Evolutionary conservation across 2,329 filamentous ascomycete genomes (phyloP).

Genomic region (Verticillium klebahnii): DNA sequence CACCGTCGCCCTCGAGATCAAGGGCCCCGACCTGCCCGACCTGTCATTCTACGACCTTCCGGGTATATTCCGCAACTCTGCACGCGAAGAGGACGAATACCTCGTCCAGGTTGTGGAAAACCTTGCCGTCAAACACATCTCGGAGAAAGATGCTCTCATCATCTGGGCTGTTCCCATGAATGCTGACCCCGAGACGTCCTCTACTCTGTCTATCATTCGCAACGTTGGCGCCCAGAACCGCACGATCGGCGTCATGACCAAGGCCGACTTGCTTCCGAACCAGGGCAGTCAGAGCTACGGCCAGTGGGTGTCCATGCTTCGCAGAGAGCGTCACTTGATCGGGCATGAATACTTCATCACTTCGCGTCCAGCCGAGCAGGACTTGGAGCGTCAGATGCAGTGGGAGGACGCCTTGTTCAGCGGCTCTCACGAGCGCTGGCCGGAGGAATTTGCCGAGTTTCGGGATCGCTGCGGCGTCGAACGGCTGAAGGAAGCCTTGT

Average conservation of each 20-base stretch:
- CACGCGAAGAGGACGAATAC: slow-evolving; percentile 59
- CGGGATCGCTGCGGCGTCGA: slow-evolving; percentile 48
- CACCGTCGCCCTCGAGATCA: slow-evolving; percentile 71
- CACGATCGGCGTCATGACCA: slow-evolving; percentile 76
- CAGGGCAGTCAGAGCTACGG: slow-evolving; percentile 38
- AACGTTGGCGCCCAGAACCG: slow-evolving; percentile 50
- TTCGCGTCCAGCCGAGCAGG: slow-evolving; percentile 56
- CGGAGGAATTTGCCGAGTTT: slow-evolving; percentile 40
- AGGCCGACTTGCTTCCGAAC: slow-evolving; percentile 66
- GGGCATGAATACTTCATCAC: slow-evolving; percentile 78
- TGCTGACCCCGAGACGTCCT: slow-evolving; percentile 71
- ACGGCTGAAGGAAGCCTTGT: slow-evolving; percentile 47
- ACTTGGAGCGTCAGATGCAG: slow-evolving; percentile 44
- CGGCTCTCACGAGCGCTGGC: slow-evolving; percentile 37
- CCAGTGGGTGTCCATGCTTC: slow-evolving; percentile 62
- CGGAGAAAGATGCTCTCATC: slow-evolving; percentile 65
- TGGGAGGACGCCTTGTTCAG: slow-evolving; percentile 51
- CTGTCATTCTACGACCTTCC: slow-evolving; percentile 83
- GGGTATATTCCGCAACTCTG: slow-evolving; percentile 70
- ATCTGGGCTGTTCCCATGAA: slow-evolving; percentile 76
- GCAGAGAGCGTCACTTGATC: slow-evolving; percentile 55
- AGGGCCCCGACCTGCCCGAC: slow-evolving; percentile 64
- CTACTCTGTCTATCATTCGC: slow-evolving; percentile 61
- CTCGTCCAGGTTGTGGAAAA: slow-evolving; percentile 69
- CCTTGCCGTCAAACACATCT: slow-evolving; percentile 66